phyloP scores from a whole-genome alignment of 2,329 filamentous ascomycete species.

The Cladosporium halotolerans region DNA sequence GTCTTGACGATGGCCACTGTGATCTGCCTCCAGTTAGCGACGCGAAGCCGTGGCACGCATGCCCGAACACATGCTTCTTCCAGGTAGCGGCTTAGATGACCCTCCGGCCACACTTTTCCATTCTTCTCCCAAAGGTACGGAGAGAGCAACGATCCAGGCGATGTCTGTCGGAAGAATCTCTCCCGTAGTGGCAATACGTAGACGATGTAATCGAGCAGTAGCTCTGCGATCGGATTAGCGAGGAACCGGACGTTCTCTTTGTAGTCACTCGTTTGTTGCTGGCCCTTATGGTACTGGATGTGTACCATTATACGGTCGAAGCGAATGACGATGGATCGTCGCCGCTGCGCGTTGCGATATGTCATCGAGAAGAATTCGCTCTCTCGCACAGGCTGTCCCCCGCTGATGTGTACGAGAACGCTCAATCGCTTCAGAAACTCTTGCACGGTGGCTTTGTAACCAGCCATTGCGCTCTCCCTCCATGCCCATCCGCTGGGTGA shows the following conservation, averaged over 20 bases:
- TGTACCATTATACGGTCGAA: constrained; percentile 14
- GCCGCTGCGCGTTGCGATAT: constrained; percentile 10
- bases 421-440: constrained; percentile 11
- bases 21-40: constrained; percentile 14
- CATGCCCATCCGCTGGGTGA: not conserved
- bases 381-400: constrained; percentile 12
- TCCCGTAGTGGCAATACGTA: constrained; percentile 14
- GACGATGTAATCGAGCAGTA: constrained; percentile 15
- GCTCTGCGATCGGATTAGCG: constrained; percentile 10
- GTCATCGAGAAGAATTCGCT: constrained; percentile 12
- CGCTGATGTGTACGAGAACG: constrained; percentile 7
- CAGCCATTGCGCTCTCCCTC: constrained; percentile 4
- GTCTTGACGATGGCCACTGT: constrained; percentile 15
- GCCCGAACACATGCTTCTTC: constrained; percentile 9
- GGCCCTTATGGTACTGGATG: constrained; percentile 12
- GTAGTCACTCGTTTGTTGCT: constrained; percentile 12
- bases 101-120: constrained; percentile 11
- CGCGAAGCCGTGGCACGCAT: constrained; percentile 6
- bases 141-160: constrained; percentile 9
- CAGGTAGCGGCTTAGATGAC: constrained; percentile 10
- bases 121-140: constrained; percentile 14
- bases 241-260: constrained; percentile 16
- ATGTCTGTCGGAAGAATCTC: constrained; percentile 12
- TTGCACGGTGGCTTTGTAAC: constrained; percentile 12
- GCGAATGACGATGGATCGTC: constrained; percentile 3